phyloP scores from a whole-genome alignment of 371 early-diverging fungal genomes.

The Apophysomyces variabilis region DNA sequence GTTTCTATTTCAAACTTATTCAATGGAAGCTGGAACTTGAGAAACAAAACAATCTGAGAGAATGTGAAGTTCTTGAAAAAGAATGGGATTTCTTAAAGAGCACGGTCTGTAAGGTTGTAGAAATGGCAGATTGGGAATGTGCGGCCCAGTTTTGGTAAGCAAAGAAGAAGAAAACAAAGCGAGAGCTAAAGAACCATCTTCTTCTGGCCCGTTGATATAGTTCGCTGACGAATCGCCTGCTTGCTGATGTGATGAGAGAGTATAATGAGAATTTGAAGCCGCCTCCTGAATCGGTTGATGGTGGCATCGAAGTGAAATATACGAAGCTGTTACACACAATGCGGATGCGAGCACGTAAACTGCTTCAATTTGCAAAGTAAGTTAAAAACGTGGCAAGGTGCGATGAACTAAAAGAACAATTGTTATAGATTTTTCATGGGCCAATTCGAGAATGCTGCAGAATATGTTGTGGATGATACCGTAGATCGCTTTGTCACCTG shows the following conservation, averaged over 20 bases:
- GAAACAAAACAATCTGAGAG: constrained; percentile 66
- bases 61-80: constrained; percentile 80
- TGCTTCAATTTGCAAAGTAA: constrained; percentile 67
- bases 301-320: constrained; percentile 60
- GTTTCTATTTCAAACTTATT: constrained; percentile 82
- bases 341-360: constrained; percentile 67
- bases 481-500: constrained; percentile 56
- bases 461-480: constrained; percentile 65
- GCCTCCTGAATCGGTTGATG: constrained; percentile 44
- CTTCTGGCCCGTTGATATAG: constrained; percentile 21
- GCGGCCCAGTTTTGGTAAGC: constrained; percentile 79
- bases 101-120: constrained; percentile 71
- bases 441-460: constrained; percentile 76
- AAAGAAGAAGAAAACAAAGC: not conserved
- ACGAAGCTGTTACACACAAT: constrained; percentile 67
- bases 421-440: constrained; percentile 58
- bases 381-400: not conserved
- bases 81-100: constrained; percentile 80
- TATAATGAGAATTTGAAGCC: constrained; percentile 51
- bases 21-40: constrained; percentile 67
- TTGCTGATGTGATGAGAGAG: constrained; percentile 53
- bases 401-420: not conserved
- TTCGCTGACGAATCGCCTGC: constrained; percentile 50
- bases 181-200: not conserved
- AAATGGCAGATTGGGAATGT: constrained; percentile 76